Evolutionary conservation across 306 rosid genomes (phyloP), one percentile per base, ranked within the genome.

Genomic region (Adenanthera pavonina): DNA sequence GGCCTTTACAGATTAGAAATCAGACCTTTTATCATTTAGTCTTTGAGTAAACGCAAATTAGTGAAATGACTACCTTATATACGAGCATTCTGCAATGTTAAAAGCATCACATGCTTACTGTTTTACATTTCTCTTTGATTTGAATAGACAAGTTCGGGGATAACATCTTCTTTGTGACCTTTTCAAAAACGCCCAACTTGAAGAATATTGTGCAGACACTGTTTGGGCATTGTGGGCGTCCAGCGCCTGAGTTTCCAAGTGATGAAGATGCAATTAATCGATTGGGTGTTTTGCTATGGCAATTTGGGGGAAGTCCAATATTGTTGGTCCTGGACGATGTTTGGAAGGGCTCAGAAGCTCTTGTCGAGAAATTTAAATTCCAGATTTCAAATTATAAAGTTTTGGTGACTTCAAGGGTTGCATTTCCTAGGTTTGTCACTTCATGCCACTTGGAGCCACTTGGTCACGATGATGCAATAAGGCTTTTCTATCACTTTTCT

Each of bases 281-380:
- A 62, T 60, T 91, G 64, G 78, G 78, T 60, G 5, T 13, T 36
- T 74, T 86, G 80, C 62, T 87, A 65, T 76, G 68, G 68, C 60
- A 65, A 40, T 57, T 78, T 49, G 64, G 69, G 8, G 6, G 30
- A 34, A 61, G 49, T 9, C 90, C 85, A 33, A 40, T 83, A 41
- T 57, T 92, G 85, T 57, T 90, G 86, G 89, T 92, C 62, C 69
- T 92, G 48, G 97, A 92, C 80, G 94, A 89, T 86, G 92, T 92
- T 74, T 89, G 94, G 92, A 75, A 59, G 11, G 87, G 77, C 16
- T 81, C 94, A 54, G 88, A 81, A 77, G 16, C 40, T 70, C 84
- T 91, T 69, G 77, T 86, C 68, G 88, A 86, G 7, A 85, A 77
- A 25, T 82, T 91, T 7, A 40, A 47, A 34, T 84, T 86, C 14